Evolutionary conservation across 129 eudicot species (phyloP), one percentile per base, ranked within the genome.

Genomic region (Heracleum sosnowskyi): DNA sequence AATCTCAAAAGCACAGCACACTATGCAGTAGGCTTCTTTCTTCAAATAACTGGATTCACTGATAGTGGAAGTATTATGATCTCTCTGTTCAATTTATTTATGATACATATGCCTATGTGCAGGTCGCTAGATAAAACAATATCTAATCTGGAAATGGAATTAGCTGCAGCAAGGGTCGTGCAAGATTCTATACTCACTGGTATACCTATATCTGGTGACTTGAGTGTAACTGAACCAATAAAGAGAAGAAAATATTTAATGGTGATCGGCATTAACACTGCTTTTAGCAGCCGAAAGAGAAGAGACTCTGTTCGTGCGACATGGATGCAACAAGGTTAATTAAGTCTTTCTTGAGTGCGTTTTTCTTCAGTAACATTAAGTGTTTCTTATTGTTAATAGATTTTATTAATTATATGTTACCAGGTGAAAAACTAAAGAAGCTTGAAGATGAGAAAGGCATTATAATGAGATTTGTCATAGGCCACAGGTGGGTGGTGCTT

Each of bases 361-460:
- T 1, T 77, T 33, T 63, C 26, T 42, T 26, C 15, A 35, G 41
- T 51, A 7, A 24, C 34, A 39, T 11, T 24, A 45, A 5, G n/a
- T 73, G 46, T 44, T 73, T 73, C 33, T 44, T 44, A 22, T 22
- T 72, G 17, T 35, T 60, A 60, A 51, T 34, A 34, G 33, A 35
- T n/a, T n/a, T n/a, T 12, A 4, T 22, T 2, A 26, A 44, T 36
- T 76, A 68, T 79, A 53, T 33, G 29, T 37, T 62, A 73, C 57
- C 85, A 93, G 98, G 98, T 63, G 98, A 88, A 44, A 91, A 93
- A 70, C 82, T 87, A 31, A 93, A 84, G 87, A 91, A 80, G 83
- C 93, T 93, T 7, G 98, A 93, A 85, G 96, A 93, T 84, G 97
- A 91, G 84, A 93, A 91, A 81, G 98, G 98, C 79, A 93, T 93